A percentile compares a stretch with the other conserved stretches of the same genome.
Conservation (phyloP, 2,329 filamentous ascomycete genomes). For the Neofusicoccum kwambonambiense region DNA sequence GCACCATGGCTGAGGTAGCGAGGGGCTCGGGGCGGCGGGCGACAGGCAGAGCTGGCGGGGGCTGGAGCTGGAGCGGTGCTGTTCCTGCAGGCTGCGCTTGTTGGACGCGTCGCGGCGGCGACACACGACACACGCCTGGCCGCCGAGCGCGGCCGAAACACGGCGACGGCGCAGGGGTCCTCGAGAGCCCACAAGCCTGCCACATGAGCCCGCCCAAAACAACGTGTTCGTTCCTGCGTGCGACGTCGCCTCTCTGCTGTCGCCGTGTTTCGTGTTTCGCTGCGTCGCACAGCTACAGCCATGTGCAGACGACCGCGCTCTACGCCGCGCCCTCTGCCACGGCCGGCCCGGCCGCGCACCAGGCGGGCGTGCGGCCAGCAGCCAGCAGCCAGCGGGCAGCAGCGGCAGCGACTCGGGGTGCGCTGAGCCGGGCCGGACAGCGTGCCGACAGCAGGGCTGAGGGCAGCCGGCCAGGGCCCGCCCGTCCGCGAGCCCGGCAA, state of each 20-base stretch:
- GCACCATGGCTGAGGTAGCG: slow-evolving; percentile 20
- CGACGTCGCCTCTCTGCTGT: slow-evolving; percentile 13
- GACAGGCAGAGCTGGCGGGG: neutral
- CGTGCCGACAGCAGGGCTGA: slow-evolving; percentile 8
- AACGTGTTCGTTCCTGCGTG: slow-evolving; percentile 15
- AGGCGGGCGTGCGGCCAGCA: neutral
- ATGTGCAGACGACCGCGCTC: neutral
- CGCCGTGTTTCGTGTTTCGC: slow-evolving; percentile 11
- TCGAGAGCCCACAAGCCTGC: neutral
- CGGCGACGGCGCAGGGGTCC: neutral
- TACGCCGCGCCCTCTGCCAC: neutral
- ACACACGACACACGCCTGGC: neutral
- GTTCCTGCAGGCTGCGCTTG: neutral
- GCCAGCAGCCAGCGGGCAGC: no score
- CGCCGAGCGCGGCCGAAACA: slow-evolving; percentile 6
- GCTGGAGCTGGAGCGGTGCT: slow-evolving; percentile 1
- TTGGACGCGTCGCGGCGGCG: no score
- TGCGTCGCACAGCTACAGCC: slow-evolving; percentile 7
- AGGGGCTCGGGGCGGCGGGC: neutral
- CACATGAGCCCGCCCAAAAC: neutral
- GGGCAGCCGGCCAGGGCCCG: neutral
- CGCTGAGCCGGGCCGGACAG: neutral
- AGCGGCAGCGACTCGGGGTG: neutral
- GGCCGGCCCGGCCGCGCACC: neutral
- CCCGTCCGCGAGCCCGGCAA: neutral